Conservation (phyloP, 164 flowering plant genomes). For the Chloranthus sessilifolius region DNA sequence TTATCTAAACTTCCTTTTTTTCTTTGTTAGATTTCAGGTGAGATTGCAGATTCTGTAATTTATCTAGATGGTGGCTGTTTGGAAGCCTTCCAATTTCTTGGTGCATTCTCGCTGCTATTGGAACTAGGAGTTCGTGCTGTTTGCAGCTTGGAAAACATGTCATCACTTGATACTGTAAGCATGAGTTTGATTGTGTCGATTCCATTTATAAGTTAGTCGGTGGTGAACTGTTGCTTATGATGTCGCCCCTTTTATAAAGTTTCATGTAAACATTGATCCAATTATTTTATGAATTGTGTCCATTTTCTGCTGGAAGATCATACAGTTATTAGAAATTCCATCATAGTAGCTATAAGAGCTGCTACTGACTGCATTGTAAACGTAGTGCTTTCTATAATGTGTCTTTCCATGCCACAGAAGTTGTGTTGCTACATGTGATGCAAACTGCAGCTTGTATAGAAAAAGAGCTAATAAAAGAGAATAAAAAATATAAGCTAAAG, state of each 20-base stretch:
- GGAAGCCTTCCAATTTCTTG: conserved; percentile 82
- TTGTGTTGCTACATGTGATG: no score
- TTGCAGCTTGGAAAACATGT: conserved; percentile 78
- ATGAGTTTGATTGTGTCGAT: background rate
- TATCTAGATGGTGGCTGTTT: conserved; percentile 93
- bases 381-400: no score
- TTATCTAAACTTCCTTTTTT: conserved; percentile 6
- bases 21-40: conserved; percentile 60
- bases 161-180: conserved; percentile 63
- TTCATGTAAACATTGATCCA: no score
- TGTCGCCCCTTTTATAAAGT: background rate
- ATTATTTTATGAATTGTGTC: no score
- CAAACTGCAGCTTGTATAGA: no score
- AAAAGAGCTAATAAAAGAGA: no score
- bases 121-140: conserved; percentile 73
- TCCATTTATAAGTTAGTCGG: background rate
- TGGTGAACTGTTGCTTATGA: background rate
- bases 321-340: no score
- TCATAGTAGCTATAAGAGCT: no score
- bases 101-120: conserved; percentile 66
- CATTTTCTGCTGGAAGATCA: no score
- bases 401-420: no score
- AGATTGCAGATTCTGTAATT: conserved; percentile 57
- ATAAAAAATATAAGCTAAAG: no score
- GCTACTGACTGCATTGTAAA: no score